phyloP scores from a whole-genome alignment of 192 early-diverging fungal species.

The Phlyctochytrium arcticum region DNA sequence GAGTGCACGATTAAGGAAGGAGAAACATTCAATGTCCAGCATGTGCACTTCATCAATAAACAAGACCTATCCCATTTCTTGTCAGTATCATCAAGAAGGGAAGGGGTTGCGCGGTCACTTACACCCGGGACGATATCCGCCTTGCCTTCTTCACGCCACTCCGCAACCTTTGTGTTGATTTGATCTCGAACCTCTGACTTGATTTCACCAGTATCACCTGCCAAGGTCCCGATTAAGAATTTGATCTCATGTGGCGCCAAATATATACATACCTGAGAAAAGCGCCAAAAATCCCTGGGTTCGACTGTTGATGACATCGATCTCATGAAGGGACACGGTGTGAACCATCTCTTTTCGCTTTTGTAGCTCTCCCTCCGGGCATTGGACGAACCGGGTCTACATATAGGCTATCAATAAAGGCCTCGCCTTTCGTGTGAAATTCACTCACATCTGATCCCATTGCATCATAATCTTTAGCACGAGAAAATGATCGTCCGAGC shows the following conservation, averaged over 20 bases:
- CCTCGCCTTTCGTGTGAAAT: background rate
- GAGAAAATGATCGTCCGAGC: conserved; percentile 92
- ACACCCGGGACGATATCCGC: conserved; percentile 97
- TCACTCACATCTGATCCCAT: conserved; percentile 87
- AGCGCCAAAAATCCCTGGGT: conserved; percentile 96
- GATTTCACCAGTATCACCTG: conserved; percentile 93
- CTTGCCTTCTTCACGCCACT: conserved; percentile 99
- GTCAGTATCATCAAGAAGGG: too few relatives aligned
- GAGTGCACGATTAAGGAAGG: conserved; percentile 94
- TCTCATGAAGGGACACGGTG: conserved; percentile 97
- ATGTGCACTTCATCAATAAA: conserved; percentile 99
- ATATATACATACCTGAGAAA: conserved; percentile 70
- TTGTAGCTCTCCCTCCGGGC: conserved; percentile 98
- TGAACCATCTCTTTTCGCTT: conserved; percentile 96
- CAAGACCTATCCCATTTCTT: conserved; percentile 57
- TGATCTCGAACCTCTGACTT: conserved; percentile 95
- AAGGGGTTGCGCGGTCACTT: conserved; percentile 5
- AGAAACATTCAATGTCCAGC: conserved; percentile 99
- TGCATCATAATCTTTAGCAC: conserved; percentile 97
- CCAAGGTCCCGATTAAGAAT: background rate
- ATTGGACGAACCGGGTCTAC: conserved; percentile 93
- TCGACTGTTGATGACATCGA: conserved; percentile 97
- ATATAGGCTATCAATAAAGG: background rate
- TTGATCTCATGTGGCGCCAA: background rate
- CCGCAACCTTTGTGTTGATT: conserved; percentile 93